Base-by-base conservation (phyloP, 2,329 filamentous ascomycete genomes). In the Calcarisporium arbuscula region DNA sequence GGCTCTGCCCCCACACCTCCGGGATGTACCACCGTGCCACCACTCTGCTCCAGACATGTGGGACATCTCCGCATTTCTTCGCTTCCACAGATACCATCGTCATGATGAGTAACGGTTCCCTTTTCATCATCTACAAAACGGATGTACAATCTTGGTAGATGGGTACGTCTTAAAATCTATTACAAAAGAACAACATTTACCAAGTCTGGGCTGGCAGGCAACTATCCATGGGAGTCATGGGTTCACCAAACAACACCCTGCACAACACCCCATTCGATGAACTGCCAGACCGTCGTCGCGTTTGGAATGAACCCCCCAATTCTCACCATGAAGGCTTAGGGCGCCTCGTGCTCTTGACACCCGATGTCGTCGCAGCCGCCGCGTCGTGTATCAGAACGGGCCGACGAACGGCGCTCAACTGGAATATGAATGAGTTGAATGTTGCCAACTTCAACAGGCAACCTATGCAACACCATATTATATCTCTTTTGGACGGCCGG, bases 361-460 rank as follows among this genome's bases (percentile, higher is more conserved):
- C 71, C 2, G 60, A 72, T 2, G 68, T 77, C 4, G 62, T 65
- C 6, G 56, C 58, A 16, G 62, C 68, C 1, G 72, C 73, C 3
- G 55, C 59, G 5, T 56, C 58, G 5, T 66, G 72, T 44, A 75
- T 77, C 44, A 60, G 57, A 25, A 68, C 65, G 1, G 74, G 74
- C 10, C 57, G 58, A 15, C 61, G 70, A 20, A 63, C 75, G 17
- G 67, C 67, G 8, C 58, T 78, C 25, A 64, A 65, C 18, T 77
- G 73, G 73, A 67, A 72, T 17, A 49, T 77, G 40, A 67, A 63
- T 15, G 76, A 77, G 45, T 54, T 76, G 4, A 70, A 77, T 38
- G 64, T 68, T 43, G 68, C 72, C 2, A 68, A 70, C 40, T 68
- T 76, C 43, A 65, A 65, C 28, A 62, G 74, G 3, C 64, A 67